Percentiles rank a stretch among this genome's conserved stretches.
Evolutionary conservation across 75 land plant genomes (phyloP).

Genomic region (Pseudotsuga menziesii): DNA sequence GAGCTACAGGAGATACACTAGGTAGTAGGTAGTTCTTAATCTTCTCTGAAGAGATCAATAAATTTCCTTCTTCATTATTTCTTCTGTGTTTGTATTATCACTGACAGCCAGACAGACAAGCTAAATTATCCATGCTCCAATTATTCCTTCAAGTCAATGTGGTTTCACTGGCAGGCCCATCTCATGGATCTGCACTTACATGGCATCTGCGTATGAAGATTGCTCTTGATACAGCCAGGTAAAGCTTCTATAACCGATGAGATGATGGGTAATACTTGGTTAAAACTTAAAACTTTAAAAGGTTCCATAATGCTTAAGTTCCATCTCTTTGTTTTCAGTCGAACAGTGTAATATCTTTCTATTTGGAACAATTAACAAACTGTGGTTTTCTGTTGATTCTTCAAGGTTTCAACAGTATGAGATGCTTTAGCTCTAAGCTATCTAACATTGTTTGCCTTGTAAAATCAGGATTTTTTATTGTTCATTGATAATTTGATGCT

Average conservation of each 20-base stretch:
- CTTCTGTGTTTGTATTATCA: too few species aligned
- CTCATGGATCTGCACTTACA: constrained; percentile 27
- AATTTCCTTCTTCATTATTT: too few species aligned
- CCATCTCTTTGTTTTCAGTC: neutral
- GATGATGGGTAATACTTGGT: neutral
- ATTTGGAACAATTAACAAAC: neutral
- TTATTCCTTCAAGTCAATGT: neutral
- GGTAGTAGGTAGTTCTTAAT: constrained; percentile 1
- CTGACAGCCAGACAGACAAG: neutral
- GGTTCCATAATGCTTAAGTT: neutral
- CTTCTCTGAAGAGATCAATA: neutral
- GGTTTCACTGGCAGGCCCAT: constrained; percentile 24
- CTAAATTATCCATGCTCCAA: neutral
- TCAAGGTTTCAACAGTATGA: neutral
- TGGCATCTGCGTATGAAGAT: constrained; percentile 38
- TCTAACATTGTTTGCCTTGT: neutral
- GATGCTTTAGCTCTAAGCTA: neutral
- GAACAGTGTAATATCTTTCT: neutral
- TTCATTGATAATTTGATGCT: neutral
- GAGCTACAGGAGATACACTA: constrained; percentile 1
- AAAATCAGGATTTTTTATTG: neutral
- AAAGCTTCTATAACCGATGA: neutral
- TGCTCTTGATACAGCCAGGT: constrained; percentile 49
- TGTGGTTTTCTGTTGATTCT: neutral
- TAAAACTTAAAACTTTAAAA: too few species aligned